Conservation (phyloP, 2,329 filamentous ascomycete genomes). For the Trichoderma sp. region DNA sequence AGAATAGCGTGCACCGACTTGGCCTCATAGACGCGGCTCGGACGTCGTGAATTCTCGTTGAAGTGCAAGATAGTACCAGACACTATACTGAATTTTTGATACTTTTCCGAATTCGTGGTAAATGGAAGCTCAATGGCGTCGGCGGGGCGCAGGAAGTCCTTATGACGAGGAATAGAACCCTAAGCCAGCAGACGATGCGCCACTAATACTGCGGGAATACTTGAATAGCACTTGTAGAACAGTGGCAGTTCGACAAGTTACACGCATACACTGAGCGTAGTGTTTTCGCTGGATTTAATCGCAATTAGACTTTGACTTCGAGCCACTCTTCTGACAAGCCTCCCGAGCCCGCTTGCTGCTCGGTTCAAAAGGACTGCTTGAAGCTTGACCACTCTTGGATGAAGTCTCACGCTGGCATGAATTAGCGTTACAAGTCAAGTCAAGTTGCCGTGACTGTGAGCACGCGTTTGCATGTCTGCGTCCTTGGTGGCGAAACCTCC, state of each 20-base stretch:
- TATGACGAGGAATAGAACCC: too few relatives aligned
- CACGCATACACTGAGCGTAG: too few relatives aligned
- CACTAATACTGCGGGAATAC: too few relatives aligned
- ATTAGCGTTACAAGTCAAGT: constrained; percentile 31
- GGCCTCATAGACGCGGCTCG: neutral
- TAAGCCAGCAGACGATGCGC: too few relatives aligned
- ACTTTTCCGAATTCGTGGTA: neutral
- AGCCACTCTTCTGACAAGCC: constrained; percentile 58
- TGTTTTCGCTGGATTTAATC: too few relatives aligned
- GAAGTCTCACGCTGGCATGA: constrained; percentile 54
- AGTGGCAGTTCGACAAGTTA: too few relatives aligned
- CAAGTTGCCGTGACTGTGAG: neutral
- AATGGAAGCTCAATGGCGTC: neutral
- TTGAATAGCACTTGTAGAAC: too few relatives aligned
- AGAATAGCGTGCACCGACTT: neutral
- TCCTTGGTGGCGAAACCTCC: constrained; percentile 49
- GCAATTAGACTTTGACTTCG: neutral
- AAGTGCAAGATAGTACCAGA: neutral
- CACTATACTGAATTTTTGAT: neutral
- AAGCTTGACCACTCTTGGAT: constrained; percentile 57
- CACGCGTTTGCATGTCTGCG: constrained; percentile 45
- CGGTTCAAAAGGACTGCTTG: constrained; percentile 57
- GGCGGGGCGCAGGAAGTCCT: too few relatives aligned
- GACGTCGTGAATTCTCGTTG: neutral
- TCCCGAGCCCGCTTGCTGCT: constrained; percentile 57